Conservation (phyloP, 257 asterid species). For the Petrea volubilis region DNA sequence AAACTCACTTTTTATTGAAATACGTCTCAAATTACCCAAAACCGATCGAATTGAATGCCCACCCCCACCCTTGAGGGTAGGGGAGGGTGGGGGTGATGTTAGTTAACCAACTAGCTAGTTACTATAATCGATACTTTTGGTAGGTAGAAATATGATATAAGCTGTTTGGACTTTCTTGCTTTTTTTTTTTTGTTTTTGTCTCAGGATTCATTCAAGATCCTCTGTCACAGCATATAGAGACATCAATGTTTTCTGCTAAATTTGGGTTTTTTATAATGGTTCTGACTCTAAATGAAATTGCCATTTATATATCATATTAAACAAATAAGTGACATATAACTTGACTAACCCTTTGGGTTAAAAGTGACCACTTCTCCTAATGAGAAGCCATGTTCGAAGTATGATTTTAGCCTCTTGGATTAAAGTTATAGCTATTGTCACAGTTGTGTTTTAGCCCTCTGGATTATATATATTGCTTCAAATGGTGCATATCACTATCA, state of each 20-base stretch:
- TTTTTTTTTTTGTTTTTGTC: not conserved
- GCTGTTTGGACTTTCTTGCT: slow-evolving; percentile 32
- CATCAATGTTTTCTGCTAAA: slow-evolving; percentile 22
- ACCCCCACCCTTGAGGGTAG: too few relatives aligned
- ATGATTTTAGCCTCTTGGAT: slow-evolving; percentile 9
- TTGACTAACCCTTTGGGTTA: slow-evolving; percentile 15
- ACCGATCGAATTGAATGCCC: too few relatives aligned
- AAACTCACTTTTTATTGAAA: too few relatives aligned
- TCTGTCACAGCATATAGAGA: slow-evolving; percentile 25
- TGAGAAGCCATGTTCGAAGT: slow-evolving; percentile 25
- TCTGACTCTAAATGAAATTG: too few relatives aligned
- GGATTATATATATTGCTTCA: slow-evolving; percentile 1
- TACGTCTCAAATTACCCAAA: too few relatives aligned
- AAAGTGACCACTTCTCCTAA: slow-evolving; percentile 14
- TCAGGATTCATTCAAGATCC: slow-evolving; percentile 28
- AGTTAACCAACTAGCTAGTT: slow-evolving; percentile 25
- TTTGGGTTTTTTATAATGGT: too few relatives aligned
- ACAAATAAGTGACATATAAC: not conserved
- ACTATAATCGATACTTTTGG: not conserved
- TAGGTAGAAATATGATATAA: not conserved
- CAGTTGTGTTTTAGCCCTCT: not conserved
- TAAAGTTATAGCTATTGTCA: not conserved
- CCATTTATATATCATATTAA: too few relatives aligned
- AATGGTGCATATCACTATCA: slow-evolving; percentile 14
- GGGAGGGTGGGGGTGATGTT: slow-evolving; percentile 18